Conservation (phyloP, 495 filamentous ascomycete genomes). For the Pseudomonodictys pantanalensis region DNA sequence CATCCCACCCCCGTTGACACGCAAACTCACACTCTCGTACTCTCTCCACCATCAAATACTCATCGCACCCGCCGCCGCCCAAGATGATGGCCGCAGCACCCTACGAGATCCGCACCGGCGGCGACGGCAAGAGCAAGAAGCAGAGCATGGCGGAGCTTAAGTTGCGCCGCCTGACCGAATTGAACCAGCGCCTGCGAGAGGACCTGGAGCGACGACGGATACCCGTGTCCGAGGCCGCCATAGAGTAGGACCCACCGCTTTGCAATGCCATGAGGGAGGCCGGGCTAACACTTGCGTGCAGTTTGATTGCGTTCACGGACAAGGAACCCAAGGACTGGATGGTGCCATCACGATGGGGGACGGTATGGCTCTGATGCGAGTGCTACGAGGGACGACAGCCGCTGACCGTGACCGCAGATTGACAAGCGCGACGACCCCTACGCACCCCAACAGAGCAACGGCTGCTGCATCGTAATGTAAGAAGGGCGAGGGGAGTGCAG, state of each 20-base stretch:
- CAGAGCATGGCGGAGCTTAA: slow-evolving; percentile 99
- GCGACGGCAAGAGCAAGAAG: slow-evolving; percentile 84
- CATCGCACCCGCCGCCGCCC: not conserved
- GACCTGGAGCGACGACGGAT: slow-evolving; percentile 93
- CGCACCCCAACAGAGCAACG: slow-evolving; percentile 82
- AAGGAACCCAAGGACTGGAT: slow-evolving; percentile 92
- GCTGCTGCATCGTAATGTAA: slow-evolving; percentile 95
- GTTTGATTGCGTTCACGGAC: slow-evolving; percentile 94
- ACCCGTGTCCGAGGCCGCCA: slow-evolving; percentile 88
- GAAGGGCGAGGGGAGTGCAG: slow-evolving; percentile 13
- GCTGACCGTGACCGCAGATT: slow-evolving; percentile 50
- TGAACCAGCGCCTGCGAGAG: slow-evolving; percentile 90
- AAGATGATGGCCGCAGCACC: slow-evolving; percentile 42
- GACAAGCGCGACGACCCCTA: slow-evolving; percentile 95
- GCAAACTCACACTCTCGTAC: not conserved
- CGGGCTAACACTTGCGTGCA: slow-evolving; percentile 42
- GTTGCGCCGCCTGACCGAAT: slow-evolving; percentile 88
- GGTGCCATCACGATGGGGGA: slow-evolving; percentile 96
- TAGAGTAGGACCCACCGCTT: slow-evolving; percentile 64
- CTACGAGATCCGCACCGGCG: slow-evolving; percentile 43
- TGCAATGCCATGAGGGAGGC: not conserved
- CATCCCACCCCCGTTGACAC: slow-evolving; percentile 3
- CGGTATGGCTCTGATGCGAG: slow-evolving; percentile 54
- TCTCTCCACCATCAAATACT: not conserved
- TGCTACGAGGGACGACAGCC: slow-evolving; percentile 1